Evolutionary conservation across 805 yeast species (phyloP).

Genomic region (Candida glaebosa): DNA sequence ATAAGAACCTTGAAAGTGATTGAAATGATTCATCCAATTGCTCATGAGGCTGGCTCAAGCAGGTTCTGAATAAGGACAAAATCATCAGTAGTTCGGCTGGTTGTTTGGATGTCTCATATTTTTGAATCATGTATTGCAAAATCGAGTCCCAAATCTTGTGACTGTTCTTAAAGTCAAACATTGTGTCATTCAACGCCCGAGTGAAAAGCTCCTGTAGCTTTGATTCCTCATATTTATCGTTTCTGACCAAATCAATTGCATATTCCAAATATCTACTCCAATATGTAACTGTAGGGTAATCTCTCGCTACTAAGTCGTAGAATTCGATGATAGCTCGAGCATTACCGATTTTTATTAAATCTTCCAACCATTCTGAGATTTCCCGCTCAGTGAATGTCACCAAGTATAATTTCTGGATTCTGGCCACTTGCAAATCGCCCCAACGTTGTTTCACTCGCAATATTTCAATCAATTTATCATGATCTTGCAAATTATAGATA

Average conservation of each 20-base stretch:
- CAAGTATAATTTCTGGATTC: constrained; percentile 8
- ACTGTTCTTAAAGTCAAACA: constrained; percentile 22
- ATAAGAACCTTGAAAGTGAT: constrained; percentile 38
- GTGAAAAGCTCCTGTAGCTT: constrained; percentile 12
- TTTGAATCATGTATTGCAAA: constrained; percentile 9
- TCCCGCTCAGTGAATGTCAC: constrained; percentile 11
- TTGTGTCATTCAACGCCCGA: constrained; percentile 19
- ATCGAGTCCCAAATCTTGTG: constrained; percentile 19
- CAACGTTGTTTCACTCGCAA: constrained; percentile 6
- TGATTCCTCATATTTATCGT: constrained; percentile 1
- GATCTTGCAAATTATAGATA: constrained; percentile 12
- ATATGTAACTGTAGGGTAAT: constrained; percentile 18
- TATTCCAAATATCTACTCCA: constrained; percentile 21
- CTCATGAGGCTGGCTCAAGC: constrained; percentile 40
- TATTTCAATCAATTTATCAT: constrained; percentile 15
- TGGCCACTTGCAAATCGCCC: constrained; percentile 8
- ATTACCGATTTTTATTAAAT: constrained; percentile 13
- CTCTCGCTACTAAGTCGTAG: constrained; percentile 14
- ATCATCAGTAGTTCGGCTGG: constrained; percentile 16
- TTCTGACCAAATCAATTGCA: constrained; percentile 2
- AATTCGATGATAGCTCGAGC: constrained; percentile 9
- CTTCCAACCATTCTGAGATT: constrained; percentile 16
- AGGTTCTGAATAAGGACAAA: constrained; percentile 21
- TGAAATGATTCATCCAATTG: constrained; percentile 38
- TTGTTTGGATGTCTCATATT: constrained; percentile 5